phyloP scores from a whole-genome alignment of 2,329 filamentous ascomycete genomes.

The Trichoderma pleuroti region DNA sequence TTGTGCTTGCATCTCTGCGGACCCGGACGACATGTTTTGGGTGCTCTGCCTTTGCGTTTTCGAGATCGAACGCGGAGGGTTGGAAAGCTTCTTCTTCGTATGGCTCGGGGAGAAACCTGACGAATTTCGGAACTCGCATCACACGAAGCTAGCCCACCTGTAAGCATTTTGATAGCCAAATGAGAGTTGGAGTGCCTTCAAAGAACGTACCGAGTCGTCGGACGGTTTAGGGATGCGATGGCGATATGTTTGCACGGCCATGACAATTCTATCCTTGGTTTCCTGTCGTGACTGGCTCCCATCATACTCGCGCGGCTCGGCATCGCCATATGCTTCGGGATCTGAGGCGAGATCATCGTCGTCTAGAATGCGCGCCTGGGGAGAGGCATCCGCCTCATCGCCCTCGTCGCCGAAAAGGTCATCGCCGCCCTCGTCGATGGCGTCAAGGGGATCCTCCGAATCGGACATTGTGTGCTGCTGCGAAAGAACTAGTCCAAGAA shows the following conservation, averaged over 20 bases:
- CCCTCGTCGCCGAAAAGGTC: slow-evolving; percentile 61
- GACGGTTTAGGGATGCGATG: slow-evolving; percentile 68
- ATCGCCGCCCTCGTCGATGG: slow-evolving; percentile 54
- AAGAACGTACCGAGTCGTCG: slow-evolving; percentile 61
- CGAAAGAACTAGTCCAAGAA: neutral
- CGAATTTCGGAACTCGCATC: slow-evolving; percentile 68
- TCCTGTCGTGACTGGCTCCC: slow-evolving; percentile 44
- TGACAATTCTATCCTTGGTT: slow-evolving; percentile 54
- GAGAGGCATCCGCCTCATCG: slow-evolving; percentile 55
- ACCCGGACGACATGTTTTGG: slow-evolving; percentile 66
- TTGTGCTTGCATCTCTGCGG: slow-evolving; percentile 62
- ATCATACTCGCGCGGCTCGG: slow-evolving; percentile 43
- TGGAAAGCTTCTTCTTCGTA: slow-evolving; percentile 66
- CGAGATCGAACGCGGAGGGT: slow-evolving; percentile 52
- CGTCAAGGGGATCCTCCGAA: slow-evolving; percentile 52
- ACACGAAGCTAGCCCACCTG: slow-evolving; percentile 55
- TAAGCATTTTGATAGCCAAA: neutral
- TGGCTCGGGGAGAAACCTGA: slow-evolving; percentile 64
- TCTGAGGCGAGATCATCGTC: slow-evolving; percentile 58
- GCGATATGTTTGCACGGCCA: slow-evolving; percentile 62
- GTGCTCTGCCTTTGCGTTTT: slow-evolving; percentile 52
- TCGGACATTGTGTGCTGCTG: slow-evolving; percentile 47
- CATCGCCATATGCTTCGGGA: slow-evolving; percentile 42
- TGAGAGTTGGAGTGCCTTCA: neutral
- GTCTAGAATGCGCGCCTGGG: slow-evolving; percentile 59